Conservation (phyloP, 768 basidiomycete species). For the Amanita brunnescens region DNA sequence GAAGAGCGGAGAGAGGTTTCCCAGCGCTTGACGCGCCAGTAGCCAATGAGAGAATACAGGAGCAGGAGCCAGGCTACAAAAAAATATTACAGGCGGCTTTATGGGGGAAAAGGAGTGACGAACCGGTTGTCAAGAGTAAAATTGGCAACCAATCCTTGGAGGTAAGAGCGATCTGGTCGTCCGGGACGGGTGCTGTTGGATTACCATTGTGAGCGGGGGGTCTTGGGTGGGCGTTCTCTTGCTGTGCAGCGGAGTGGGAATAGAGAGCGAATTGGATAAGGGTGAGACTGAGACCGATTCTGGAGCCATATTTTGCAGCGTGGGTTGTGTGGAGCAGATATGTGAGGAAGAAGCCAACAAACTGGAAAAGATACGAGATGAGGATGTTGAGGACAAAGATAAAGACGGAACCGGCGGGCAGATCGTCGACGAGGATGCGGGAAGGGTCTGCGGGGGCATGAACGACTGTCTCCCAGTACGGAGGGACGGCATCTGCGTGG, state of each 20-base stretch:
- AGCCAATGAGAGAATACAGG: constrained; percentile 74
- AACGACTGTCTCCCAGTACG: constrained; percentile 96
- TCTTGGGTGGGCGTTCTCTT: constrained; percentile 14
- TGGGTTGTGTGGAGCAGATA: constrained; percentile 90
- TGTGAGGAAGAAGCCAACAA: constrained; percentile 87
- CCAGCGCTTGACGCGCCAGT: constrained; percentile 81
- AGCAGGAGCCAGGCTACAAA: constrained; percentile 81
- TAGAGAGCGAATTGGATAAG: constrained; percentile 89
- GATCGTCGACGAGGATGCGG: constrained; percentile 82
- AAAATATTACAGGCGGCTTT: not conserved
- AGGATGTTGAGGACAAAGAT: constrained; percentile 73
- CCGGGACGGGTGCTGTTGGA: constrained; percentile 15
- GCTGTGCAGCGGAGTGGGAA: constrained; percentile 34
- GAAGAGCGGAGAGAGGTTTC: constrained; percentile 55
- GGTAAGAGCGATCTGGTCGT: constrained; percentile 28
- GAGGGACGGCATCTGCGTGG: constrained; percentile 82
- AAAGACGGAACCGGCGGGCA: constrained; percentile 73
- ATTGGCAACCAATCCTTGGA: constrained; percentile 89
- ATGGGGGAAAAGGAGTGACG: constrained; percentile 9
- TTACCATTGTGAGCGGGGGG: not conserved
- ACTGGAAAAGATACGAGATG: constrained; percentile 95
- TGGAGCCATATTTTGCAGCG: constrained; percentile 88
- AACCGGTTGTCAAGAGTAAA: constrained; percentile 83
- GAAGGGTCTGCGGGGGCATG: constrained; percentile 58
- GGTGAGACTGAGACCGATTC: constrained; percentile 92